Percentiles rank a stretch among this genome's conserved stretches.
Conservation (phyloP, 2,329 filamentous ascomycete genomes). For the Magnaporthiopsis incrustans region DNA sequence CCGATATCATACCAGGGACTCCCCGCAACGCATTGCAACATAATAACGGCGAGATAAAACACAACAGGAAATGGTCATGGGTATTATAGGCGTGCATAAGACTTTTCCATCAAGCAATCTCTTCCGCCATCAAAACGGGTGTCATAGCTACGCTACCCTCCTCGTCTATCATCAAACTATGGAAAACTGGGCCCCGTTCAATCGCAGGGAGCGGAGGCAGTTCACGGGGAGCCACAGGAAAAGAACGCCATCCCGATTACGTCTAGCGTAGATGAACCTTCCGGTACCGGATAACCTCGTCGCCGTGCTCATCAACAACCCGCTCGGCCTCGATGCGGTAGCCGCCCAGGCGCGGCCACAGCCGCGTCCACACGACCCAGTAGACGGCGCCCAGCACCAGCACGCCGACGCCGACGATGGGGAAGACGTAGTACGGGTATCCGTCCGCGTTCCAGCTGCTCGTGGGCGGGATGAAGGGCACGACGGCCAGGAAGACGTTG, state of each 20-base stretch:
- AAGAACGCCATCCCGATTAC: neutral
- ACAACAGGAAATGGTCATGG: too few species aligned
- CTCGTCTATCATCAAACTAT: too few species aligned
- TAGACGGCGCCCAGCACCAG: slow-evolving; percentile 42
- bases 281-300: slow-evolving; percentile 32
- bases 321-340: slow-evolving; percentile 40
- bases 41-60: too few species aligned
- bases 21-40: too few species aligned
- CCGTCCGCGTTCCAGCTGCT: slow-evolving; percentile 37
- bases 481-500: slow-evolving; percentile 44
- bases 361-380: slow-evolving; percentile 44
- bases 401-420: slow-evolving; percentile 44
- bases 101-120: too few species aligned
- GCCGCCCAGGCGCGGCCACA: slow-evolving; percentile 39
- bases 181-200: too few species aligned
- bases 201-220: too few species aligned
- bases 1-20: too few species aligned
- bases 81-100: too few species aligned
- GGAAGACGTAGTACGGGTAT: slow-evolving; percentile 50
- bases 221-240: neutral
- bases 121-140: too few species aligned
- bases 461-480: slow-evolving; percentile 47
- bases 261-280: slow-evolving; percentile 4
- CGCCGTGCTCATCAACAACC: slow-evolving; percentile 28
- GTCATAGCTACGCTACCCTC: too few species aligned